Evolutionary conservation across 1,284 basidiomycete genomes (phyloP), one percentile per base, ranked within the genome.

Genomic region (Cryptococcus depauperatus): DNA sequence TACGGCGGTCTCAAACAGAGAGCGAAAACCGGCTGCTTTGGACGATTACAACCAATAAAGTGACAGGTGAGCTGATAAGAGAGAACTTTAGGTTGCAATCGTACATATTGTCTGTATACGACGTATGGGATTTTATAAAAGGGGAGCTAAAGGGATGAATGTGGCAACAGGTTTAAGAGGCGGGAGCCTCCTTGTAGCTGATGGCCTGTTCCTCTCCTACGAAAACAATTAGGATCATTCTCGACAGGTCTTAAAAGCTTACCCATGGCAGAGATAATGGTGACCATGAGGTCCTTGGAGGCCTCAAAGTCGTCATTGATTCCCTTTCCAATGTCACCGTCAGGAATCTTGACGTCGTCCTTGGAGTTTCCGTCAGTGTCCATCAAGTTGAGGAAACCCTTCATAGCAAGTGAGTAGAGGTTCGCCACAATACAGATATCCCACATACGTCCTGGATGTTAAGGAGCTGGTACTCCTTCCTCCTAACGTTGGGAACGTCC

Each of bases 291-390:
- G 60, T 93, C 90, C 75, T 91, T 90, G 71, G 86, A 89, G 0
- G 78, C 83, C 0, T 95, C 85, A 68, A 95, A 96, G 38, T 71
- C 82, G 25, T 52, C 55, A 64, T 77, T 57, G 61, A 98, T 91
- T 58, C 84, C 74, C 50, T 77, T 75, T 58, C 93, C 93, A 44
- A 96, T 58, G 14, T 89, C 84, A 50, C 79, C 75, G 51, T 96
- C 92, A 44, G 93, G 95, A 58, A 96, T 73, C 71, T 83, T 85
- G 74, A 98, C 88, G 74, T 98, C 93, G 70, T 97, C 89, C 79
- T 98, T 98, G 67, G 85, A 32, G 62, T 67, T 67, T 54, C 91
- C 92, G 52, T 96, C 91, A 62, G 69, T 53, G 63, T 77, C 80
- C 86, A 98, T 86, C 68, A 98, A 80, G 80, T 92, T 96, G 66